A percentile compares a stretch with the other conserved stretches of the same genome.
Conservation (phyloP, 441 rosid genomes). For the Brassica balearica region DNA sequence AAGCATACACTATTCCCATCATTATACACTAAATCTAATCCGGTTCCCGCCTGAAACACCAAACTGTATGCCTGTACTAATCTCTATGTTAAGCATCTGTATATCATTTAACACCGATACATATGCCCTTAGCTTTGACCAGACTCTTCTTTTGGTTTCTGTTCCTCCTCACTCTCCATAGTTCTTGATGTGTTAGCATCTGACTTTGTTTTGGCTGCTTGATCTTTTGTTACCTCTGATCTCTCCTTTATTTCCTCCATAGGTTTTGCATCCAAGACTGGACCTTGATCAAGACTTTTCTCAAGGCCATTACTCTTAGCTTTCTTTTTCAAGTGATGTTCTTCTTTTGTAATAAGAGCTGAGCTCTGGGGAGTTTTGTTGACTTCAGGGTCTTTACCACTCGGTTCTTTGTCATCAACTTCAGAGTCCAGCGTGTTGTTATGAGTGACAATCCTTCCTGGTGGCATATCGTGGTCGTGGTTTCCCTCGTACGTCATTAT, state of each 20-base stretch:
- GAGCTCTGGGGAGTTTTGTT: constrained; percentile 35
- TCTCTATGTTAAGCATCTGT: constrained; percentile 43
- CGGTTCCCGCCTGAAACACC: constrained; percentile 39
- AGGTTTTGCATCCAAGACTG: constrained; percentile 37
- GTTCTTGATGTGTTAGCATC: constrained; percentile 43
- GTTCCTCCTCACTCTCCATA: constrained; percentile 49
- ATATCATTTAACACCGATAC: constrained; percentile 29
- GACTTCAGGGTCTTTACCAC: constrained; percentile 44
- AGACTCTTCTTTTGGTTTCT: constrained; percentile 59
- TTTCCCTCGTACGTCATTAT: constrained; percentile 88
- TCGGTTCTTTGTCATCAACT: constrained; percentile 42
- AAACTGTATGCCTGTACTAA: constrained; percentile 48
- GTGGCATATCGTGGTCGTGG: constrained; percentile 81
- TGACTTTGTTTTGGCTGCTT: constrained; percentile 32
- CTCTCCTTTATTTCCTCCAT: constrained; percentile 42
- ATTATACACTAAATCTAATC: constrained; percentile 41
- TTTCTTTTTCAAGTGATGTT: constrained; percentile 45
- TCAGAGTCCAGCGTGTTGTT: constrained; percentile 49
- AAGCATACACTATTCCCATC: constrained; percentile 30
- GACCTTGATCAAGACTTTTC: constrained; percentile 29
- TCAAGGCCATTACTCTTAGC: constrained; percentile 37
- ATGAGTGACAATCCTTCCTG: constrained; percentile 71
- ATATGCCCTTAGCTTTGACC: constrained; percentile 57
- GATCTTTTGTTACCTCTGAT: constrained; percentile 30
- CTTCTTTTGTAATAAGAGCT: constrained; percentile 41